These are phyloP conservation scores for Colletotrichum sp. DNA, from an alignment of 2,329 filamentous ascomycete genomes.

Conservation along the genomic window DNA sequence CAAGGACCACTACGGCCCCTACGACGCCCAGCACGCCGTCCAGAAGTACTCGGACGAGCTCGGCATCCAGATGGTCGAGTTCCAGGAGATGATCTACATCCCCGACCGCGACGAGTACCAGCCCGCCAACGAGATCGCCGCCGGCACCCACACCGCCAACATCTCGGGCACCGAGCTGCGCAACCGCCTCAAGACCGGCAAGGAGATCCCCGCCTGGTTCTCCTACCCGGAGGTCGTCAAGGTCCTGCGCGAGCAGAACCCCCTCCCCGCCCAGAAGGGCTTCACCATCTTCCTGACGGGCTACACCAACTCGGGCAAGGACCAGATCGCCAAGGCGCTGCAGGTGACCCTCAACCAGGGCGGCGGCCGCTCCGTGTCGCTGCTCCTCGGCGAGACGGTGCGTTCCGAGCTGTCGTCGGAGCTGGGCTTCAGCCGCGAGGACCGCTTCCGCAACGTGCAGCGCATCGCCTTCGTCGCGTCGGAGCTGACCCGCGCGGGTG, in stretches of 20 bases:
- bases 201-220: slow-evolving; percentile 98
- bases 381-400: slow-evolving; percentile 95
- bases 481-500: slow-evolving; percentile 90
- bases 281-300: slow-evolving; percentile 99
- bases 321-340: slow-evolving; percentile 91
- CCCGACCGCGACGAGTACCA: slow-evolving; percentile 97
- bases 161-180: slow-evolving; percentile 92
- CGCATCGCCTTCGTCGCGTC: slow-evolving; percentile 96
- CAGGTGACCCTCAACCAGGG: slow-evolving; percentile 99
- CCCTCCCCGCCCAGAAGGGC: slow-evolving; percentile 86
- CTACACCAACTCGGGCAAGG: slow-evolving; percentile 96
- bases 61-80: slow-evolving; percentile 97
- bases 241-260: slow-evolving; percentile 95
- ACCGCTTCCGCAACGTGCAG: slow-evolving; percentile 92
- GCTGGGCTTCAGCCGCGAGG: slow-evolving; percentile 91
- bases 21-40: slow-evolving; percentile 94
- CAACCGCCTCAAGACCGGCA: slow-evolving; percentile 85
- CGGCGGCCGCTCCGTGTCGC: slow-evolving; percentile 90
- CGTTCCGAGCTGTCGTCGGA: slow-evolving; percentile 92
- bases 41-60: slow-evolving; percentile 97
- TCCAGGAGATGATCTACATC: slow-evolving; percentile 99
- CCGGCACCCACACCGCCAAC: slow-evolving; percentile 84
- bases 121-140: slow-evolving; percentile 86
- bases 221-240: slow-evolving; percentile 98
- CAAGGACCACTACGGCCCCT: slow-evolving; percentile 96